Percentiles rank a stretch among this genome's conserved stretches.
Evolutionary conservation across 805 yeast genomes (phyloP).

Genomic region (Starmerella vaccinii): DNA sequence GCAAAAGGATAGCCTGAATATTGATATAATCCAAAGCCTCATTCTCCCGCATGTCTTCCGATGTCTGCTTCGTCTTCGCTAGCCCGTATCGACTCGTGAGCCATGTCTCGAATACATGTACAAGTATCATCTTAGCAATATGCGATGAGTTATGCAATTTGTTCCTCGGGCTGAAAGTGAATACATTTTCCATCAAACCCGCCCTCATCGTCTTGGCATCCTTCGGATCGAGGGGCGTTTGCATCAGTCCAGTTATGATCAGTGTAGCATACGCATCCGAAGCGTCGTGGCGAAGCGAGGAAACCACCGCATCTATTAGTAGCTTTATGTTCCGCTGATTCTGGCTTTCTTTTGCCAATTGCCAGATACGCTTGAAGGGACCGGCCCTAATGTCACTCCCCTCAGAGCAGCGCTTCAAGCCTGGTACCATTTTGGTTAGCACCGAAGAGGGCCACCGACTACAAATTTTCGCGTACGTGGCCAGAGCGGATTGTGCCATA

Average conservation of each 20-base stretch:
- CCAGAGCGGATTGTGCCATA: constrained; percentile 15
- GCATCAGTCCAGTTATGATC: constrained; percentile 8
- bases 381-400: background rate
- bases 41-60: background rate
- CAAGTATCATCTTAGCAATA: background rate
- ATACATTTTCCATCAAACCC: constrained; percentile 8
- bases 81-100: constrained; percentile 14
- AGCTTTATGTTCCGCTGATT: background rate
- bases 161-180: constrained; percentile 8
- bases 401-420: background rate
- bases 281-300: background rate
- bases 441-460: constrained; percentile 11
- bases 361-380: constrained; percentile 9
- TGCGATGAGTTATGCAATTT: background rate
- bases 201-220: constrained; percentile 12
- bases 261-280: background rate
- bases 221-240: background rate
- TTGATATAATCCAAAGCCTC: constrained; percentile 12
- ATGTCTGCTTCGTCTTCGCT: background rate
- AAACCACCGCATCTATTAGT: constrained; percentile 4
- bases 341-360: background rate
- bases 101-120: constrained; percentile 15
- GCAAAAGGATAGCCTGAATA: background rate
- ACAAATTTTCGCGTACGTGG: constrained; percentile 4
- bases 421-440: constrained; percentile 12